phyloP scores from a whole-genome alignment of 768 basidiomycete genomes.

The Russula emetica region DNA sequence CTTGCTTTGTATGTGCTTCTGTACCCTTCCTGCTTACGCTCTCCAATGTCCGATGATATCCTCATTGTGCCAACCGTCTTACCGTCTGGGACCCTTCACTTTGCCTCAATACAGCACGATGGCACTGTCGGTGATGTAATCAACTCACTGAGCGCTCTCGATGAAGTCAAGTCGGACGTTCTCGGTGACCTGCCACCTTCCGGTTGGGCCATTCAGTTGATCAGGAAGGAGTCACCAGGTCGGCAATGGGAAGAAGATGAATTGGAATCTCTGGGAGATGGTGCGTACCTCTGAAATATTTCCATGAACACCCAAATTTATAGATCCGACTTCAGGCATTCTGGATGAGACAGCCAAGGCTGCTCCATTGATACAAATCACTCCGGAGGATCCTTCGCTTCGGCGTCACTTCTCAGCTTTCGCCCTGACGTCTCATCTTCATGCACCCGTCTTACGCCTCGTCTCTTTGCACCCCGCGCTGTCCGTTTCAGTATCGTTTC shows the following conservation, averaged over 20 bases:
- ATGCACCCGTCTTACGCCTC: slow-evolving; percentile 61
- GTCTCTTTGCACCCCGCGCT: slow-evolving; percentile 64
- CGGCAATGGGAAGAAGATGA: slow-evolving; percentile 70
- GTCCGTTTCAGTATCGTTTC: slow-evolving; percentile 50
- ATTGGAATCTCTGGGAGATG: slow-evolving; percentile 58
- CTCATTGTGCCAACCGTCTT: slow-evolving; percentile 58
- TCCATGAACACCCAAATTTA: background rate
- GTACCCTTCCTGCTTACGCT: slow-evolving; percentile 3
- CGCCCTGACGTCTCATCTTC: slow-evolving; percentile 62
- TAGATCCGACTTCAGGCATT: slow-evolving; percentile 42
- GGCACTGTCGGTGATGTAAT: slow-evolving; percentile 61
- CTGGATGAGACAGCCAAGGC: slow-evolving; percentile 44
- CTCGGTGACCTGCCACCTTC: slow-evolving; percentile 53
- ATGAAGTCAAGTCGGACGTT: slow-evolving; percentile 50
- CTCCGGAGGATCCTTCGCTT: slow-evolving; percentile 35
- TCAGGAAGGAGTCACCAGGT: slow-evolving; percentile 55
- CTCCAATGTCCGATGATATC: slow-evolving; percentile 41
- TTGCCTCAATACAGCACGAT: slow-evolving; percentile 51
- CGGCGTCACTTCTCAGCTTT: slow-evolving; percentile 66
- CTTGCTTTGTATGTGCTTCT: slow-evolving; percentile 13
- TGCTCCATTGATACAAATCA: slow-evolving; percentile 48
- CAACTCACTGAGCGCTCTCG: slow-evolving; percentile 43
- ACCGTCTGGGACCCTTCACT: slow-evolving; percentile 55
- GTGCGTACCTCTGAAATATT: slow-evolving; percentile 36
- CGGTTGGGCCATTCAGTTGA: slow-evolving; percentile 67